These are phyloP conservation scores for Cyphellophora attinorum DNA, from an alignment of 2,329 filamentous ascomycete genomes.

Conservation along the genomic window DNA sequence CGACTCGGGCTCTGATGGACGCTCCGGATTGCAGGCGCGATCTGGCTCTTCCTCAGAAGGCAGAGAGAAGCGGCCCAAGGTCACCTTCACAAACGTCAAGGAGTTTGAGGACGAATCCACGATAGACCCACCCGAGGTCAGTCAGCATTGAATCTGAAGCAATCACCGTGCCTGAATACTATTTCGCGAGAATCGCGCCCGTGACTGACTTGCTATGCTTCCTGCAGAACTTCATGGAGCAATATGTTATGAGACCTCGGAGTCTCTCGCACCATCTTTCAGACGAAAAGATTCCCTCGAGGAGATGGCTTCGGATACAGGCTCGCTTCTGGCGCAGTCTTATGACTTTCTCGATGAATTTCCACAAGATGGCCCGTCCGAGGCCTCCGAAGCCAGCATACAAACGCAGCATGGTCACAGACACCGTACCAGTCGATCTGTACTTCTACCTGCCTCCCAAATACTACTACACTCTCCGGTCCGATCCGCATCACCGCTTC, in stretches of 20 bases:
- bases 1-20: too few species aligned
- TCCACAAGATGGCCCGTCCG: slow-evolving; percentile 54
- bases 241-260: slow-evolving; percentile 6
- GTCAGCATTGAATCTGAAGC: too few species aligned
- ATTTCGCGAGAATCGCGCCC: too few species aligned
- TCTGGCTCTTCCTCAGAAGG: not conserved
- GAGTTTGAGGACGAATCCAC: slow-evolving; percentile 5
- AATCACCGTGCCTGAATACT: too few species aligned
- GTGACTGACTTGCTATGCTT: too few species aligned
- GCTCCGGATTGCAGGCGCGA: not conserved
- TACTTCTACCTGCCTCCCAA: slow-evolving; percentile 51
- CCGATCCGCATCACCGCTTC: slow-evolving; percentile 33
- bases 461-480: slow-evolving; percentile 22
- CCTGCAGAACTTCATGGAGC: not conserved
- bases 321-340: slow-evolving; percentile 58
- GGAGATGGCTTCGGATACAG: slow-evolving; percentile 54
- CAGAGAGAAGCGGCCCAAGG: slow-evolving; percentile 2
- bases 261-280: slow-evolving; percentile 18
- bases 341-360: slow-evolving; percentile 59
- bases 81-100: slow-evolving; percentile 8
- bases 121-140: slow-evolving; percentile 9
- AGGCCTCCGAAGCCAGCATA: slow-evolving; percentile 53
- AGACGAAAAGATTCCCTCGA: slow-evolving; percentile 19
- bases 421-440: slow-evolving; percentile 41
- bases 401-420: slow-evolving; percentile 44